These are phyloP conservation scores for Lagenaria siceraria DNA, from an alignment of 306 rosid species.

Conservation along the genomic window DNA sequence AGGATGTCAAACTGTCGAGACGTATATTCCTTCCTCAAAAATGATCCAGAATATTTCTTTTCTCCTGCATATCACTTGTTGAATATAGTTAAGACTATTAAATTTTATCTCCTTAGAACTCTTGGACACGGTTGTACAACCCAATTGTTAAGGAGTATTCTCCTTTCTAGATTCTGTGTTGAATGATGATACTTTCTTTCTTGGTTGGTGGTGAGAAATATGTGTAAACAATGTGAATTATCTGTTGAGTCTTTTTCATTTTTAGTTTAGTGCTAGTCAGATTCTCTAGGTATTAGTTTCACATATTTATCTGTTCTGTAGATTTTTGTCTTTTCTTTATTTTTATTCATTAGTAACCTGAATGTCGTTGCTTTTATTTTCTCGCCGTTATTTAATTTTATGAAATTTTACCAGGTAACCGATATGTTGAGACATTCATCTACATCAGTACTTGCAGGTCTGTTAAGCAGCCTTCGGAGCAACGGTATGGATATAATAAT, in stretches of 20 bases:
- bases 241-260: not conserved
- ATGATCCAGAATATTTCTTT: not conserved
- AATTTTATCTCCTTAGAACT: not conserved
- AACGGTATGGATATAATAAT: constrained; percentile 32
- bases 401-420: constrained; percentile 42
- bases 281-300: not conserved
- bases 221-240: not conserved
- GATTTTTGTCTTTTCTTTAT: not conserved
- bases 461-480: constrained; percentile 68
- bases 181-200: not conserved
- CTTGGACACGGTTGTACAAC: no score
- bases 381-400: not conserved
- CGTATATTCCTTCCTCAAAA: not conserved
- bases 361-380: not conserved
- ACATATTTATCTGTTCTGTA: not conserved
- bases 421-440: constrained; percentile 66
- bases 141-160: not conserved
- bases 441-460: constrained; percentile 53
- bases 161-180: not conserved
- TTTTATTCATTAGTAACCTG: not conserved
- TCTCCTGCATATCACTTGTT: not conserved
- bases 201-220: not conserved
- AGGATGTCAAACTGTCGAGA: not conserved
- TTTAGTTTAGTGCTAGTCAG: not conserved
- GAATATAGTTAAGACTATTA: not conserved